Base-by-base conservation (phyloP, 352 stramenopile genomes). In the Pythium aquatile region DNA sequence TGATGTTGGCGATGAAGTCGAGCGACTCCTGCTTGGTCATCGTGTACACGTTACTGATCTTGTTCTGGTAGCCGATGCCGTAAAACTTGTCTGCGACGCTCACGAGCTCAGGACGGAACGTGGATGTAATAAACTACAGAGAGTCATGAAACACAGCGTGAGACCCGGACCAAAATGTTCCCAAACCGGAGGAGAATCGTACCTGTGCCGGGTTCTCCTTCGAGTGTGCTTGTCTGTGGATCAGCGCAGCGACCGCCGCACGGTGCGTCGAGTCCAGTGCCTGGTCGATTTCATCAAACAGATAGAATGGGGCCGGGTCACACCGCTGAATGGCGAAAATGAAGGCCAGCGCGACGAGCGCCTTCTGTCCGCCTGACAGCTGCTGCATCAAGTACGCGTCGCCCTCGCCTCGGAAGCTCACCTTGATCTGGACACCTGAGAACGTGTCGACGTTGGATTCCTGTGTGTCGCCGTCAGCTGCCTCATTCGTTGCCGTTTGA, bases 231-330 rank as follows among this genome's bases (percentile, higher is more conserved):
- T 99, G 97, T 1, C 91, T 85, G 66, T 99, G 88, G 68, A 99
- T 99, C 48, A 99, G 69, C 7, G 89, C 84, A 6, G 98, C 98
- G 3, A 99, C 97, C 32, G 96, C 88, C 52, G 94, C 88, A 68
- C 98, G 92, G 70, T 99, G 97, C 24, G 94, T 99, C n/a, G 94
- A 96, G 77, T 99, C 98, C n/a, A 99, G 78, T 17, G 98, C 98
- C 79, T 99, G 96, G 69, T 99, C 98, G 49, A 99, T 97, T 70
- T 99, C 98, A 75, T 99, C 98, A 74, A 99, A 99, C 35, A 99
- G 85, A 73, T 99, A 99, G 78, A 99, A 99, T 7, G 98, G 98
- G 46, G 98, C 97, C 58, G 98, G 98, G 70, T 99, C 97, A 63
- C 97, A 99, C 37, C 97, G 89, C 73, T 98, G 91, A 58, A 99